Percentiles rank a stretch among this genome's conserved stretches.
Conservation (phyloP, 164 flowering plant genomes). For the Vitis riparia region DNA sequence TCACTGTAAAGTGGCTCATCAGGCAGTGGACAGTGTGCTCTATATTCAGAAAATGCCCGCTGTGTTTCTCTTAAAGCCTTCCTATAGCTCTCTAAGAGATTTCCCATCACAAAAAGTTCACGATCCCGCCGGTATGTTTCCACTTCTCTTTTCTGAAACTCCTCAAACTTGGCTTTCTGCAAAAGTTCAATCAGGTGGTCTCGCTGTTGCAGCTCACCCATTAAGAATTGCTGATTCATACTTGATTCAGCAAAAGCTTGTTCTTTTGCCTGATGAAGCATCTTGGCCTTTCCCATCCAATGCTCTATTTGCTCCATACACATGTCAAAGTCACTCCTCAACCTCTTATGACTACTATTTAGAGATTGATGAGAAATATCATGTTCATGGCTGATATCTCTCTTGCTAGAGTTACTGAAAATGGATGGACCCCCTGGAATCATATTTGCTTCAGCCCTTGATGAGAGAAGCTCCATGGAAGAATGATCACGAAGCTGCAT, state of each 20-base stretch:
- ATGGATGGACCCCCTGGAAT: conserved; percentile 37
- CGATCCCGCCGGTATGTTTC: conserved; percentile 54
- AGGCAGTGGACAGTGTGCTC: conserved; percentile 40
- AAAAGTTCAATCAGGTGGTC: conserved; percentile 39
- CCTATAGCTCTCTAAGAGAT: conserved; percentile 62
- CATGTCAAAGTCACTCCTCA: conserved; percentile 46
- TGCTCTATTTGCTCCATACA: conserved; percentile 50
- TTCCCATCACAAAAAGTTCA: conserved; percentile 62
- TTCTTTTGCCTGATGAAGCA: conserved; percentile 50
- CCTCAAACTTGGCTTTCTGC: conserved; percentile 42
- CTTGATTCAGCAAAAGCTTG: conserved; percentile 28
- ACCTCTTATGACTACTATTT: conserved; percentile 48
- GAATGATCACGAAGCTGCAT: conserved; percentile 40
- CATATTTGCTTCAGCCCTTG: conserved; percentile 35
- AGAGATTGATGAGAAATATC: conserved; percentile 31
- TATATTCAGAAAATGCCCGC: conserved; percentile 57
- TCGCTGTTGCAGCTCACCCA: conserved; percentile 52
- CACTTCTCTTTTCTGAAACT: conserved; percentile 42
- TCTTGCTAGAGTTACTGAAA: conserved; percentile 48
- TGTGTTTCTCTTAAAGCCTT: conserved; percentile 69
- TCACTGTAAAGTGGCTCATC: conserved; percentile 79
- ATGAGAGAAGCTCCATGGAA: conserved; percentile 34
- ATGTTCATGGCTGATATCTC: conserved; percentile 49
- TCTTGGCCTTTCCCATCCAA: conserved; percentile 43
- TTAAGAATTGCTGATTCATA: conserved; percentile 39